Evolutionary conservation across 225 moss, liverwort and hornwort genomes (phyloP).

Genomic region (Pleurozium schreberi): DNA sequence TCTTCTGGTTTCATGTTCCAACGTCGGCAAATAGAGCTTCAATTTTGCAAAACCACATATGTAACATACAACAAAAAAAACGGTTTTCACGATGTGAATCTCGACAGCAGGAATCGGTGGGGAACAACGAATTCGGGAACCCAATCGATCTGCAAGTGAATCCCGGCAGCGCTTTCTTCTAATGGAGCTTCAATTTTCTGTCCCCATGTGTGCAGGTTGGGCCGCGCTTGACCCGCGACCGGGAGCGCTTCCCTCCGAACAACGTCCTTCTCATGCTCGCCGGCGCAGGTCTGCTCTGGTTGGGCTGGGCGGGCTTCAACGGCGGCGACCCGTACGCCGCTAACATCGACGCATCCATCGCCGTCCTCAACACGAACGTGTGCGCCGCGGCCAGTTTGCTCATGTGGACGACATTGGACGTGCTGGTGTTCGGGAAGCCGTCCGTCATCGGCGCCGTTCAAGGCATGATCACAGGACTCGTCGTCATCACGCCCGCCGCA

Average conservation of each 20-base stretch:
- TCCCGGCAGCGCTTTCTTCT: neutral
- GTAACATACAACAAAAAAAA: too few species aligned
- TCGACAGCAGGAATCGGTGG: neutral
- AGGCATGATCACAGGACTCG: constrained; percentile 53
- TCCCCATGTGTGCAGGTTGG: constrained; percentile 17
- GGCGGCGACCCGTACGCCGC: constrained; percentile 45
- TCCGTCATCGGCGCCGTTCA: constrained; percentile 50
- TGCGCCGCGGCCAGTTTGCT: constrained; percentile 42
- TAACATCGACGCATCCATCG: constrained; percentile 37
- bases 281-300: constrained; percentile 38
- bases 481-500: constrained; percentile 50
- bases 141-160: neutral
- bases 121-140: neutral
- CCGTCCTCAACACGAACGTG: constrained; percentile 46
- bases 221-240: constrained; percentile 34
- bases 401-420: constrained; percentile 36
- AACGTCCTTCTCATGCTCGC: constrained; percentile 47
- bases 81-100: neutral
- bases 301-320: constrained; percentile 53
- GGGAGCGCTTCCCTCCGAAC: constrained; percentile 46
- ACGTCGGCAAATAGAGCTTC: neutral
- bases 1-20: neutral
- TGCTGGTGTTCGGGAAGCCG: constrained; percentile 41
- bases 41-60: neutral
- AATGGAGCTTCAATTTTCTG: neutral